Evolutionary conservation across 768 basidiomycete species (phyloP).

Genomic region (Lentinus tigrinus): DNA sequence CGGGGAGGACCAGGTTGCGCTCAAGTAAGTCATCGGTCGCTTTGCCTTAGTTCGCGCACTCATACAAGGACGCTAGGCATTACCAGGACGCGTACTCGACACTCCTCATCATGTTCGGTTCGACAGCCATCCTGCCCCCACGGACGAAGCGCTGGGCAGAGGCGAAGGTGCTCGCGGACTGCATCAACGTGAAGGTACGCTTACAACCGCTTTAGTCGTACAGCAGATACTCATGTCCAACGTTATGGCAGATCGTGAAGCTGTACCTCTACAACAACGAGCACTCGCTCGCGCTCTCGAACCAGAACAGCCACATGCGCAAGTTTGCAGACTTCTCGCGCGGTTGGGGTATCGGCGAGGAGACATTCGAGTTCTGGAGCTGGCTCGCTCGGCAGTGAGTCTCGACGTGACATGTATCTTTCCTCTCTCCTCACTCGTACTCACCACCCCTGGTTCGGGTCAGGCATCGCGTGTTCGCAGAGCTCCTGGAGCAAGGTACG

Average conservation of each 20-base stretch:
- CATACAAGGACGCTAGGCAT: constrained; percentile 48
- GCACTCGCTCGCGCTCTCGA: constrained; percentile 72
- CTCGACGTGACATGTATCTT: neutral
- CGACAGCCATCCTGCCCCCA: constrained; percentile 81
- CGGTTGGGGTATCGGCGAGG: constrained; percentile 95
- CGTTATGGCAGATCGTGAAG: constrained; percentile 67
- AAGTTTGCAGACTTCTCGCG: constrained; percentile 84
- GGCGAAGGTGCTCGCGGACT: constrained; percentile 94
- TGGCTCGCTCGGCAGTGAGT: constrained; percentile 92
- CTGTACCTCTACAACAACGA: constrained; percentile 91
- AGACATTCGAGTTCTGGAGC: constrained; percentile 97
- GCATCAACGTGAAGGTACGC: constrained; percentile 83
- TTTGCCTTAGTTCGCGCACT: neutral
- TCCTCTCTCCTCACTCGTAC: no score
- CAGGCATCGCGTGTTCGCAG: constrained; percentile 87
- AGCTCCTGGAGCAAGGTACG: constrained; percentile 83
- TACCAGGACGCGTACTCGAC: constrained; percentile 92
- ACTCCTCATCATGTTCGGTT: constrained; percentile 85
- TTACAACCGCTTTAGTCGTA: neutral
- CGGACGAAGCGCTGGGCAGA: constrained; percentile 98
- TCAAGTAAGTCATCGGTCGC: constrained; percentile 62
- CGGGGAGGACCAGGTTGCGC: constrained; percentile 86
- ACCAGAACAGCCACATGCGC: constrained; percentile 83
- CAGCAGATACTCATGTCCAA: neutral
- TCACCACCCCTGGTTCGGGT: no score